Evolutionary conservation across 306 rosid species (phyloP), one percentile per base, ranked within the genome.

Genomic region (Acacia crassicarpa): DNA sequence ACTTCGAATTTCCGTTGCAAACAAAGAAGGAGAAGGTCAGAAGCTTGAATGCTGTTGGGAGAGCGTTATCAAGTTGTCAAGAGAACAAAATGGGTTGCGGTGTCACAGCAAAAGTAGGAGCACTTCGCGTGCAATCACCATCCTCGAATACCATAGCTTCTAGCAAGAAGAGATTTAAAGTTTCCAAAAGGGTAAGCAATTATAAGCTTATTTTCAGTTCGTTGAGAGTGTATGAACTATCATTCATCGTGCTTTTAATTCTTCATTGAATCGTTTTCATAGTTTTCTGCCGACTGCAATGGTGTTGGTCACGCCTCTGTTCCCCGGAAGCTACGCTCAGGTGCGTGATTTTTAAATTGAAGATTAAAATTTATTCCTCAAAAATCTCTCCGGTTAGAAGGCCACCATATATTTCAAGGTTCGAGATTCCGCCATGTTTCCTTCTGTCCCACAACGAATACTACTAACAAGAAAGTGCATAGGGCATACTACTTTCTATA

Each of bases 291-390:
- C 82, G 89, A 82, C 63, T 72, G 85, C 79, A 90, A 89, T 88
- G 92, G 90, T 62, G 92, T 90, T 80, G 85, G 79, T 84, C 92
- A 83, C 71, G 86, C 86, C 59, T 87, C 94, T 81, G 93, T 93
- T 79, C 98, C 98, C 2, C 76, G 98, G 87, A 93, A 89, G 85
- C 81, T 91, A 46, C 97, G 98, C 25, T 93, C 98, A 84, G 97
- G 98, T 93, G 74, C 15, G 83, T 88, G 66, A 66, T 69, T 83
- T 78, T 43, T 65, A 41, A 82, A 78, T 72, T 76, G 68, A 23
- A 73, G 63, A 59, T 23, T 61, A 7, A 72, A 69, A n/a, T 16
- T 67, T 78, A 67, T 62, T 19, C 19, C 40, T 79, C 27, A 75
- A 12, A 12, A 69, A 17, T 45, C 49, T 9, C 62, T 67, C 49